phyloP scores from a whole-genome alignment of 2,329 filamentous ascomycete species.

The Diaporthe sp. region DNA sequence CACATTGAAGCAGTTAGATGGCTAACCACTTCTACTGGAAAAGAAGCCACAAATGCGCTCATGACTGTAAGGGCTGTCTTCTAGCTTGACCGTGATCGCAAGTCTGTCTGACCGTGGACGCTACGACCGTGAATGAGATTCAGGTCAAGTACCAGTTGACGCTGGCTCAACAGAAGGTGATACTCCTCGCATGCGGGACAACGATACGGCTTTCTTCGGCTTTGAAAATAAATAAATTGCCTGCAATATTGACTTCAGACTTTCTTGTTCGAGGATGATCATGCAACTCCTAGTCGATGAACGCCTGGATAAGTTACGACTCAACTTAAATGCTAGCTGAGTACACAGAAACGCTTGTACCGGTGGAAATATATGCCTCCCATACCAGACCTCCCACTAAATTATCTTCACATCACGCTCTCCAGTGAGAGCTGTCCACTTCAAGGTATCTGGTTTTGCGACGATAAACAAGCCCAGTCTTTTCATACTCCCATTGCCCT shows the following conservation, averaged over 20 bases:
- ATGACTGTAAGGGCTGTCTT: no score
- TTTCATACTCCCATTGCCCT: not conserved
- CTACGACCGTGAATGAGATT: no score
- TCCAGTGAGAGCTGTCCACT: not conserved
- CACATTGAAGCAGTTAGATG: not conserved
- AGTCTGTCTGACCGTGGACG: no score
- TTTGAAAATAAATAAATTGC: no score
- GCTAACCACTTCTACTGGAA: not conserved
- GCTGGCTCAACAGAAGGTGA: no score
- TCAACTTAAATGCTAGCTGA: not conserved
- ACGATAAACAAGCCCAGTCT: not conserved
- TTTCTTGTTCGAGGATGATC: not conserved
- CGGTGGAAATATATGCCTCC: not conserved
- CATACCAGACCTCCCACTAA: not conserved
- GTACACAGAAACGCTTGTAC: not conserved
- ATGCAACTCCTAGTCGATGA: not conserved
- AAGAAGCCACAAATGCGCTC: no score
- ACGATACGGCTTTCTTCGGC: no score
- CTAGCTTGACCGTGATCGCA: no score
- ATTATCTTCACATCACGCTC: not conserved
- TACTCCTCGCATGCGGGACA: no score
- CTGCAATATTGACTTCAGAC: no score
- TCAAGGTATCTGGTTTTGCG: not conserved
- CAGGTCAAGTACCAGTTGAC: no score
- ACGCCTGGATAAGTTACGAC: not conserved